Conservation (phyloP, 75 land plant genomes). For the Cunninghamia lanceolata region DNA sequence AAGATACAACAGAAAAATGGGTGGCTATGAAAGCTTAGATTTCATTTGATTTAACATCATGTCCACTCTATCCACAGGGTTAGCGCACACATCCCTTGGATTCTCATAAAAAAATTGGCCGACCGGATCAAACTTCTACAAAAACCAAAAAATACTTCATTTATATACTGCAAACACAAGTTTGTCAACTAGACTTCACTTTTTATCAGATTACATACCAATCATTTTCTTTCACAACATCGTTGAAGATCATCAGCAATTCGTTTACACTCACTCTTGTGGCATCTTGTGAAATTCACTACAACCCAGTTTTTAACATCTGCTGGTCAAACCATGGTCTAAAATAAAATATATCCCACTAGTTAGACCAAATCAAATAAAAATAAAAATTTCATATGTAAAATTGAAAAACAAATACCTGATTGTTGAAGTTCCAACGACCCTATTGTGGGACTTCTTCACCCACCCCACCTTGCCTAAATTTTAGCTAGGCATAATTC, state of each 20-base stretch:
- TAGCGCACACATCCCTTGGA: slow-evolving; percentile 29
- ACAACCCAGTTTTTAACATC: too few species aligned
- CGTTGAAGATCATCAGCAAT: too few species aligned
- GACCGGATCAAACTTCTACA: neutral
- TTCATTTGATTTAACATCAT: slow-evolving; percentile 52
- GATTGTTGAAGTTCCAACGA: slow-evolving; percentile 34
- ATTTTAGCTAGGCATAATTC: slow-evolving; percentile 13
- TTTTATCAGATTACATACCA: slow-evolving; percentile 20
- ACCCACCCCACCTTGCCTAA: slow-evolving; percentile 21
- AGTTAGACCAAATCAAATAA: neutral
- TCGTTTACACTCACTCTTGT: too few species aligned
- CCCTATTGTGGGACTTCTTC: slow-evolving; percentile 25
- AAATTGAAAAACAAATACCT: too few species aligned
- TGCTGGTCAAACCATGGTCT: too few species aligned
- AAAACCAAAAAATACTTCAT: neutral
- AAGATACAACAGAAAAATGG: slow-evolving; percentile 76
- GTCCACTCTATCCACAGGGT: slow-evolving; percentile 64
- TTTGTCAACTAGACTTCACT: neutral
- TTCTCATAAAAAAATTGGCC: slow-evolving; percentile 51
- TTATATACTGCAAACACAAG: too few species aligned
- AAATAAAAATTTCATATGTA: neutral
- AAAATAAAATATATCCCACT: too few species aligned
- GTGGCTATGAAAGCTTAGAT: slow-evolving; percentile 37
- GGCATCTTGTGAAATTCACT: too few species aligned
- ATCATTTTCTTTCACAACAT: slow-evolving; percentile 29